phyloP scores from a whole-genome alignment of 352 stramenopile genomes.

The Phytophthora ramorum region DNA sequence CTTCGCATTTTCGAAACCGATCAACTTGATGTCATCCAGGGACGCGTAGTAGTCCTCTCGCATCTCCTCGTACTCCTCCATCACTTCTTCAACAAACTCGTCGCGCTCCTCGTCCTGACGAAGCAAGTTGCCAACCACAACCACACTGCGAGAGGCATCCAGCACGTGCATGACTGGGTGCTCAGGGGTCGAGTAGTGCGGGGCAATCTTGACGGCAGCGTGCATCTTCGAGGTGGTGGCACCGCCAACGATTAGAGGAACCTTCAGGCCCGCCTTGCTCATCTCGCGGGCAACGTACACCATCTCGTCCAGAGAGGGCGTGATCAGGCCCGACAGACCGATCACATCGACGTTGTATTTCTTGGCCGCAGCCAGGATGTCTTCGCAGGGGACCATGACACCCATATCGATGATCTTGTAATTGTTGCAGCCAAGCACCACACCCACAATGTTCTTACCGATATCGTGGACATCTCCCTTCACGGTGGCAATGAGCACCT shows the following conservation, averaged over 20 bases:
- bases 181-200: constrained; percentile 94
- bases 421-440: constrained; percentile 99
- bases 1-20: constrained; percentile 54
- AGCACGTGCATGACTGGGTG: constrained; percentile 98
- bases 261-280: constrained; percentile 92
- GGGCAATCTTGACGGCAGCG: constrained; percentile 97
- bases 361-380: constrained; percentile 70
- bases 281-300: constrained; percentile 97
- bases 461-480: constrained; percentile 99
- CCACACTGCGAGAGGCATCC: constrained; percentile 96
- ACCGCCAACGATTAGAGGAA: constrained; percentile 97
- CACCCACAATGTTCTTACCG: constrained; percentile 99
- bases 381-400: constrained; percentile 96
- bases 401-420: constrained; percentile 98
- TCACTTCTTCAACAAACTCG: constrained; percentile 95
- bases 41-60: constrained; percentile 89
- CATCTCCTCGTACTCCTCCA: constrained; percentile 94
- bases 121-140: constrained; percentile 94
- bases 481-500: constrained; percentile 98
- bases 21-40: constrained; percentile 74
- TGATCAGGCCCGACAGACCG: constrained; percentile 97
- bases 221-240: constrained; percentile 98
- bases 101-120: constrained; percentile 87
- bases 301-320: constrained; percentile 98
- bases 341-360: constrained; percentile 95